Conservation (phyloP, 805 yeast genomes). For the Kodamaea jinghongensis region DNA sequence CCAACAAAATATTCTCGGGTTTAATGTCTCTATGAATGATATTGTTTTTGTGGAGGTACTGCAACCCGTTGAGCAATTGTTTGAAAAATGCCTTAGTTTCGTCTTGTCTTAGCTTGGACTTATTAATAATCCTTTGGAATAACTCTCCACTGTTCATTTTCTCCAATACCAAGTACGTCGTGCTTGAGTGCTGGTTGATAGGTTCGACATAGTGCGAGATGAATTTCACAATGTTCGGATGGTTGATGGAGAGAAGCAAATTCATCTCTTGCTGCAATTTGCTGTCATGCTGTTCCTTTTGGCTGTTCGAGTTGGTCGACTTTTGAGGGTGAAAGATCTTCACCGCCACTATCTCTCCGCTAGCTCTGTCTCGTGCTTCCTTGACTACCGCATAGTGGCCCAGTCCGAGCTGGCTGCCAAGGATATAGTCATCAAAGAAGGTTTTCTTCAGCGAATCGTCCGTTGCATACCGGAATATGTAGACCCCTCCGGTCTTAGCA, state of each 20-base stretch:
- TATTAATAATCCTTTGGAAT: constrained; percentile 67
- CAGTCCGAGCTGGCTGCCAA: constrained; percentile 63
- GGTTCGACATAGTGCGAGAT: constrained; percentile 57
- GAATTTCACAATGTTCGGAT: constrained; percentile 67
- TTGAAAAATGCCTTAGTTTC: constrained; percentile 60
- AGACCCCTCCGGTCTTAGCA: constrained; percentile 50
- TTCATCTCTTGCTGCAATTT: constrained; percentile 64
- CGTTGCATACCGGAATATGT: constrained; percentile 44
- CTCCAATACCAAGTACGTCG: constrained; percentile 66
- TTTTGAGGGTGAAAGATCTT: constrained; percentile 65
- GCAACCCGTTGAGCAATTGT: constrained; percentile 43
- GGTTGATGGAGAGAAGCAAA: constrained; percentile 61
- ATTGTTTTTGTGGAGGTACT: constrained; percentile 37
- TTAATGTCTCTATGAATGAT: constrained; percentile 47
- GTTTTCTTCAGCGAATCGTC: constrained; percentile 31
- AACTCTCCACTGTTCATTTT: constrained; percentile 74
- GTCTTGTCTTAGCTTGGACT: constrained; percentile 56
- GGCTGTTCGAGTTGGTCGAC: constrained; percentile 10
- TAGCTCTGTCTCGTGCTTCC: constrained; percentile 56
- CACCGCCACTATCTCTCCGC: constrained; percentile 67
- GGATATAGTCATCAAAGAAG: constrained; percentile 55
- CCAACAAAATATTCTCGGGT: constrained; percentile 46
- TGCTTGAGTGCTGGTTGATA: constrained; percentile 46
- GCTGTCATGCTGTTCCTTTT: constrained; percentile 18
- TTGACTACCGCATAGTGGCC: constrained; percentile 84